Percentiles rank a stretch among this genome's conserved stretches.
Evolutionary conservation across 2,329 filamentous ascomycete genomes (phyloP).

Genomic region (Paecilomyces sp.): DNA sequence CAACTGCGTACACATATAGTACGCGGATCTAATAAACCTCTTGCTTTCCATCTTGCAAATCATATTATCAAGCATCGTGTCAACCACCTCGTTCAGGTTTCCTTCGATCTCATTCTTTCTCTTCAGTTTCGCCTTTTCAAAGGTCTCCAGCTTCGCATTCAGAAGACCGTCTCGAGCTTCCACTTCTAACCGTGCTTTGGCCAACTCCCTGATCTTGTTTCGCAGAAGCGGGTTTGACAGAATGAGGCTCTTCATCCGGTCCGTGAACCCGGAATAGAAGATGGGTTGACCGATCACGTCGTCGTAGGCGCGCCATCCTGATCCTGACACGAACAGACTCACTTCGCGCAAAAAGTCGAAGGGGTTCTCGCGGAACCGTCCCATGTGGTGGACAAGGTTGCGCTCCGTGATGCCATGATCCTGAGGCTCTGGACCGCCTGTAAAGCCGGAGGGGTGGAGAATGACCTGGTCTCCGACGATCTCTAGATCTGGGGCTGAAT

Average conservation of each 20-base stretch:
- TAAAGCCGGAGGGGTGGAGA: constrained; percentile 63
- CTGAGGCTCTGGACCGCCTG: constrained; percentile 26
- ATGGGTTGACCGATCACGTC: constrained; percentile 83
- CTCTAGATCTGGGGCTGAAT: constrained; percentile 65
- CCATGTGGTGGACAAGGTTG: constrained; percentile 62
- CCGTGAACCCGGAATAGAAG: constrained; percentile 86
- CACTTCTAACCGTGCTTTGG: constrained; percentile 63
- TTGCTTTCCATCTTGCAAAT: constrained; percentile 99
- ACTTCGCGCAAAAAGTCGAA: constrained; percentile 86
- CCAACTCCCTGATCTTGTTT: constrained; percentile 66
- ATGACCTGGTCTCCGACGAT: constrained; percentile 69
- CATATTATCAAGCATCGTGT: constrained; percentile 86
- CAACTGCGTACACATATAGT: constrained; percentile 81
- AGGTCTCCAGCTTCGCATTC: constrained; percentile 28
- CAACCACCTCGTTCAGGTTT: constrained; percentile 71
- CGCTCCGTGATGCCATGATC: constrained; percentile 43
- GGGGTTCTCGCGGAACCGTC: constrained; percentile 69
- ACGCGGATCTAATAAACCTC: constrained; percentile 82
- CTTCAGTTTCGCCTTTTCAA: constrained; percentile 21
- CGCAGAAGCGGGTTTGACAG: constrained; percentile 69
- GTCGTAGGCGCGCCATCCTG: constrained; percentile 94
- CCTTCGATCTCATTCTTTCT: constrained; percentile 57
- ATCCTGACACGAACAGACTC: constrained; percentile 83
- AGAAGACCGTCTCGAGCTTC: constrained; percentile 72
- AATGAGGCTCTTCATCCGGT: constrained; percentile 76